Evolutionary conservation across 2,329 filamentous ascomycete genomes (phyloP).

Genomic region (Rhytidhysteron rufulum): DNA sequence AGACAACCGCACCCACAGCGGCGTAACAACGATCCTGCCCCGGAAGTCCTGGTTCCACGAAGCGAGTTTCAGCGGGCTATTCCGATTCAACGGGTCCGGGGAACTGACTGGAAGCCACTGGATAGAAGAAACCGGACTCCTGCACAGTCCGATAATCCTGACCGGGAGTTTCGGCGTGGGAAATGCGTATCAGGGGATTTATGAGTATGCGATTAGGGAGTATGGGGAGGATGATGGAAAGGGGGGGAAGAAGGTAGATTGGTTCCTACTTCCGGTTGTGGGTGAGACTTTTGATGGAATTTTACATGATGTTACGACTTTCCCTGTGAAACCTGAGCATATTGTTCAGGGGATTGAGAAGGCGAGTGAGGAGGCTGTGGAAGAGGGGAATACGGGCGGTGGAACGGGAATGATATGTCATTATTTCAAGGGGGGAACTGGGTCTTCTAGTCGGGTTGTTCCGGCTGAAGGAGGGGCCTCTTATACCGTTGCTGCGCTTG

Average conservation of each 20-base stretch:
- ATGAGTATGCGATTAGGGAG: slow-evolving; percentile 52
- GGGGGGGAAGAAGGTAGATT: slow-evolving; percentile 46
- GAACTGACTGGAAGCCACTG: slow-evolving; percentile 61
- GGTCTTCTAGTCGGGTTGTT: slow-evolving; percentile 57
- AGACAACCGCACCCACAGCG: slow-evolving; percentile 36
- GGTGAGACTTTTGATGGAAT: slow-evolving; percentile 63
- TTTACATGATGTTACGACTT: slow-evolving; percentile 55
- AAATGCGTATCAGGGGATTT: slow-evolving; percentile 56
- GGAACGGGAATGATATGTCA: slow-evolving; percentile 68
- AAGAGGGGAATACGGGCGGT: slow-evolving; percentile 62
- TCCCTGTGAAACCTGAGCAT: slow-evolving; percentile 53
- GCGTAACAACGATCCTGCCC: slow-evolving; percentile 43
- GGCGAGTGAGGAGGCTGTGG: slow-evolving; percentile 50
- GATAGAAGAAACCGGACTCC: slow-evolving; percentile 58
- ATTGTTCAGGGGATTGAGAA: slow-evolving; percentile 52
- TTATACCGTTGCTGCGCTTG: slow-evolving; percentile 60
- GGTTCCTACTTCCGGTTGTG: slow-evolving; percentile 56
- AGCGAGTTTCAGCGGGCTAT: slow-evolving; percentile 44
- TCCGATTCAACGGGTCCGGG: slow-evolving; percentile 62
- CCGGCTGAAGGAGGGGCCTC: slow-evolving; percentile 25
- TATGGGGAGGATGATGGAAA: slow-evolving; percentile 39
- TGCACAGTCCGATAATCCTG: slow-evolving; percentile 58
- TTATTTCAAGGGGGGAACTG: slow-evolving; percentile 64
- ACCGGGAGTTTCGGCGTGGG: slow-evolving; percentile 59
- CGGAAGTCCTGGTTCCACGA: slow-evolving; percentile 39